These are phyloP conservation scores for Solanum peruvianum DNA, from an alignment of 257 asterid genomes.

Conservation along the genomic window DNA sequence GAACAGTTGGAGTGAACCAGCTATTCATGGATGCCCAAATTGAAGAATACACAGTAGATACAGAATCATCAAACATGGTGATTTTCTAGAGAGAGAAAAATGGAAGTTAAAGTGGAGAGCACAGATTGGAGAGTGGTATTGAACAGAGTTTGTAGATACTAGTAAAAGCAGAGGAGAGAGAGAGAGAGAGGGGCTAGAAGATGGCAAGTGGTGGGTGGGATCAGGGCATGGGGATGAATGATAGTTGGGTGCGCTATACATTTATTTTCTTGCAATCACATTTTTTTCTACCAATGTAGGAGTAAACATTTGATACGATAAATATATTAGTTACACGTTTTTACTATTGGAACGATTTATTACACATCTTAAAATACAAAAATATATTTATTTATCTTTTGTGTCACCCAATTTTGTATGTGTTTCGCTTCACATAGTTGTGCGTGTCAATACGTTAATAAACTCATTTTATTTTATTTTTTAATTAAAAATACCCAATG, in stretches of 20 bases:
- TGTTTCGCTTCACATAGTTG: no score
- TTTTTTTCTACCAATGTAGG: background rate
- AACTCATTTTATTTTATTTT: no score
- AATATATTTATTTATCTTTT: no score
- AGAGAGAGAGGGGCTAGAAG: background rate
- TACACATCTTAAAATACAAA: no score
- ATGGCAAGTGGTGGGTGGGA: background rate
- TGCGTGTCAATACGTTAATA: no score
- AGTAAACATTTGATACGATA: background rate
- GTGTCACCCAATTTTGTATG: no score
- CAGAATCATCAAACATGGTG: constrained; percentile 58
- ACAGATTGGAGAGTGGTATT: background rate
- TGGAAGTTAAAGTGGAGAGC: background rate
- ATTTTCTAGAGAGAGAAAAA: background rate
- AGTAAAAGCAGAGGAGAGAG: background rate
- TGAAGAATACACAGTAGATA: constrained; percentile 39
- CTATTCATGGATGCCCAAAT: constrained; percentile 74
- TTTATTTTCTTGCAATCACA: background rate
- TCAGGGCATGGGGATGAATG: background rate
- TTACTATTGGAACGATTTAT: no score
- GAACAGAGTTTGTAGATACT: constrained; percentile 4
- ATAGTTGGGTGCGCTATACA: background rate
- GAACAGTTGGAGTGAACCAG: constrained; percentile 82
- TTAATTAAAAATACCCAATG: no score
- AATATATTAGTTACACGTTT: background rate